Evolutionary conservation across 2,329 filamentous ascomycete genomes (phyloP), one percentile per base, ranked within the genome.

Genomic region (Chaetomiaceae sp.): DNA sequence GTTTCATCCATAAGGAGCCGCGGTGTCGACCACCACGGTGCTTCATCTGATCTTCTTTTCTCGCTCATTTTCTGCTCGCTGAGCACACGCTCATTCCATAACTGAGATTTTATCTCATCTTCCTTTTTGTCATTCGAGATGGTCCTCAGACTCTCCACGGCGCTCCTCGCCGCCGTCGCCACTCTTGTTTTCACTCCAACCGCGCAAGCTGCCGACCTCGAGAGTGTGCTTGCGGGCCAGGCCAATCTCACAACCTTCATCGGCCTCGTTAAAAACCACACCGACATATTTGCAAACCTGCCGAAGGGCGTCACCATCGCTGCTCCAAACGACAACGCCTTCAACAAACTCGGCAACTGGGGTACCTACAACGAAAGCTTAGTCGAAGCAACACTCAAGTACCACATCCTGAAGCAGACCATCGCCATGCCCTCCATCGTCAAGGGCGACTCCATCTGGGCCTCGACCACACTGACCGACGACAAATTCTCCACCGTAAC

Each of bases 351-450:
- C 1, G 59, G 56, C 31, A 38, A 56, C 49, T 61, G 55, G 57
- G 25, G 51, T 1, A 39, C 38, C 9, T 54, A 48, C 34, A 54
- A 51, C 46, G 40, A 51, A 27, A 48, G 39, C 25, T 29, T 22
- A 4, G 22, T 59, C 6, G 42, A 23, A 15, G 48, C 56, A 3
- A 56, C 47, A 2, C 31, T 61, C 9, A 56, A 76, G 47, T 87
- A 87, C 66, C 83, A 87, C 67, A 75, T 86, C 47, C 70, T 86
- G 17, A 71, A 76, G 44, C 75, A 75, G 39, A 74, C 72, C 6
- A 71, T 84, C 12, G 61, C 66, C 8, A 71, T 70, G 14, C 66
- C 64, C 6, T 66, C 65, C n/a, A 69, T 79, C 34, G 55, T 66
- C 1, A 59, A 64, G 1, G 72, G 72, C 1, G 68, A 68, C 11